These are phyloP conservation scores for Chlorella sp. DNA, from an alignment of 139 green algal species.

Conservation along the genomic window DNA sequence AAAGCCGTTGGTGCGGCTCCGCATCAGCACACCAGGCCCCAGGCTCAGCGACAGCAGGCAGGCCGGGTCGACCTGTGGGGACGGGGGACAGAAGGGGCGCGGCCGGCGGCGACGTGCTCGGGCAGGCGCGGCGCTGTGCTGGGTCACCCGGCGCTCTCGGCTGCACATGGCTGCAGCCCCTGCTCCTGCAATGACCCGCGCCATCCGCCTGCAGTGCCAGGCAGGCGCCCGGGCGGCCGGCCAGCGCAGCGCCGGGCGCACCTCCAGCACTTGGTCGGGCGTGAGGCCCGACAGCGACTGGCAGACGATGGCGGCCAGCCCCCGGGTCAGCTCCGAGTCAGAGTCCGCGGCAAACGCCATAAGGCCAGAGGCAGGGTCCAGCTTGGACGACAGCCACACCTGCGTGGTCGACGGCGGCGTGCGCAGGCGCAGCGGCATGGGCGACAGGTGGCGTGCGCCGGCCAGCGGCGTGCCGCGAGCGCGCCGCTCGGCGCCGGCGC, in stretches of 20 bases:
- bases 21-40: slow-evolving; percentile 51
- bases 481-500: too few relatives aligned
- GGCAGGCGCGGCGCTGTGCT: not conserved
- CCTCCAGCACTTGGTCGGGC: slow-evolving; percentile 63
- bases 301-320: slow-evolving; percentile 73
- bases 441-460: too few relatives aligned
- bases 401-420: too few relatives aligned
- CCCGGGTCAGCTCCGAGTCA: slow-evolving; percentile 78
- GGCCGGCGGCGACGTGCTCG: too few relatives aligned
- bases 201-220: not conserved
- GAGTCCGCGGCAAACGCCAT: slow-evolving; percentile 68
- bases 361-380: slow-evolving; percentile 22
- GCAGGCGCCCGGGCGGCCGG: not conserved
- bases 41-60: slow-evolving; percentile 44
- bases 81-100: not conserved
- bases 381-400: slow-evolving; percentile 66
- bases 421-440: too few relatives aligned
- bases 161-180: not conserved
- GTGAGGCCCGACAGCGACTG: slow-evolving; percentile 64
- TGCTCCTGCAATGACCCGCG: not conserved
- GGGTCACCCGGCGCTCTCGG: not conserved
- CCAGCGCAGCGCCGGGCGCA: slow-evolving; percentile 3
- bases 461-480: too few relatives aligned
- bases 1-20: slow-evolving; percentile 78
- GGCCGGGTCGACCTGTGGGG: slow-evolving; percentile 35